Evolutionary conservation across 2,329 filamentous ascomycete genomes (phyloP), one percentile per base, ranked within the genome.

Genomic region (Myriosclerotinia duriaeana): DNA sequence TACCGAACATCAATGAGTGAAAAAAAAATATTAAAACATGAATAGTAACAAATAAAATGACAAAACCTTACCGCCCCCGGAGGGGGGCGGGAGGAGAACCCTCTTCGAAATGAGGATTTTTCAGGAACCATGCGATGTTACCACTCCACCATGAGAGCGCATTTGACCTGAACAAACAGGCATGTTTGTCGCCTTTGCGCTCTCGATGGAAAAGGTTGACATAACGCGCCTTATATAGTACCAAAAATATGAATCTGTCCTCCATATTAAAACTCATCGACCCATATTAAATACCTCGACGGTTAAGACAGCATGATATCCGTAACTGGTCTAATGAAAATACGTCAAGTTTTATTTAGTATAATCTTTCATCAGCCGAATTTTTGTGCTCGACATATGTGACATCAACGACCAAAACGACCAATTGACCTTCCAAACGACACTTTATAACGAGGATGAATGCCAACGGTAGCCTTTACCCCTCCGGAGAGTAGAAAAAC

Each of bases 91-190:
- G 30, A 48, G 56, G 56, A 59, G 42, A 59, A 59, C 44, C 42
- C 42, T 44, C 56, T 44, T 11, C 30, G 56, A 50, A 12, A 50
- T 50, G 46, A n/a, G 56, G 56, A 22, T 38, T 36, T 38, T 55
- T 59, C 40, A 36, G 30, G 56, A 50, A 36, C 56, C 56, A 48
- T 30, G 56, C 56, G 20, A 50, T 9, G 15, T 59, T n/a, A 48
- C 56, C 30, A 60, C 42, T 60, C 56, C 44, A 60, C 42, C 20
- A 60, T 22, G 14, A 38, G 30, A 38, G 44, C 44, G 34, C 42
- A 60, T 48, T 60, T 36, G 58, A 22, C 44, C 58, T 38, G 58
- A 50, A 36, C 20, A 60, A 50, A 50, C 58, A 60, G 38, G 44
- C 14, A 12, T 50, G n/a, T 36, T 26, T 60, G 56, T 14, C 30